Base-by-base conservation (phyloP, 306 rosid genomes). In the Vicia villosa region DNA sequence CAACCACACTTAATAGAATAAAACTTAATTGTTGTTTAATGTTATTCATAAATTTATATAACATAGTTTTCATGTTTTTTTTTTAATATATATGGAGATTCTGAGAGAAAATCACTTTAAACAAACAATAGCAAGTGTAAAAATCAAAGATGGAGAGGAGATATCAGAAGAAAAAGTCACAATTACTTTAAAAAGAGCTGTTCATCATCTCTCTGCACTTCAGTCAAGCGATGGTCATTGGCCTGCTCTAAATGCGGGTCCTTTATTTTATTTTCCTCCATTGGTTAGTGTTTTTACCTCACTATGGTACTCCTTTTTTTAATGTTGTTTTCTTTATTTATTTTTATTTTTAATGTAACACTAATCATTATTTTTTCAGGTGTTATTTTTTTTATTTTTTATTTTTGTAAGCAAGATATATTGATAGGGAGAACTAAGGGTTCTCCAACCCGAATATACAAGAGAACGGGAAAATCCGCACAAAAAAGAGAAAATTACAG, bases 221-320 rank as follows among this genome's bases (percentile, higher is more conserved):
- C 95, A 90, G 30, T 83, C 90, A 2, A 75, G 45, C 22, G 83
- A 88, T 79, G 97, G 96, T 30, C 96, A 90, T 56, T 90, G 96
- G 96, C 96, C 95, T n/a, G 95, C 95, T 8, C 86, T 87, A 68
- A 83, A 81, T 79, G 83, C 97, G 2, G 96, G 97, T 1, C 86
- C 90, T 11, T 73, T 88, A 69, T 91, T 85, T 72, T 91, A 80
- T 60, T 73, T 84, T 32, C 97, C 92, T 36, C 97, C 96, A 13
- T 61, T 91, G 83, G 93, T 89, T 15, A 73, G 76, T 43, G 3
- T 24, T 10, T 24, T 24, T 24, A 24, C 28, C 4, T 24, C 28
- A 24, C 28, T 24, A 24, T 24, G 3, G 4, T 24, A 24, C 28
- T 24, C 3, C 28, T 24, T 4, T 24, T n/a, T n/a, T n/a, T n/a